A percentile compares a stretch with the other conserved stretches of the same genome.
Evolutionary conservation across 179 eudicot species (phyloP).

Genomic region (Silene vulgaris): DNA sequence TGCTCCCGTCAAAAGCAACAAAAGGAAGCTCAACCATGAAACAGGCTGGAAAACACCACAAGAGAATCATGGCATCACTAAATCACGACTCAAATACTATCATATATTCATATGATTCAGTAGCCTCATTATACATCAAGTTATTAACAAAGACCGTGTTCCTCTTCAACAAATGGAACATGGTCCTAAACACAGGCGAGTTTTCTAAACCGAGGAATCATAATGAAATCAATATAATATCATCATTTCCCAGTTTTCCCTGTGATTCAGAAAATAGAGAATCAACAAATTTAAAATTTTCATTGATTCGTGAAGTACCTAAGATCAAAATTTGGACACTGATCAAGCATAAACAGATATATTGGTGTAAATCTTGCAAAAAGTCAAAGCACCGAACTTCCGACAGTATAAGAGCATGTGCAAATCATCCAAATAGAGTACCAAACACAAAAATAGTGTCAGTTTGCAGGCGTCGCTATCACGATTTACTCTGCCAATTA

Average conservation of each 20-base stretch:
- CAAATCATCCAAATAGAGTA: not conserved
- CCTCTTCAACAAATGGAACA: not conserved
- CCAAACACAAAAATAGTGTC: not conserved
- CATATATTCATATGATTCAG: not conserved
- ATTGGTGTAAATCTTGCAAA: too few relatives aligned
- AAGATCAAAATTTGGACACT: too few relatives aligned
- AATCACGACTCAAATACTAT: not conserved
- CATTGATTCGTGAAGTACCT: not conserved
- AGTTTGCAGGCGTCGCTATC: not conserved
- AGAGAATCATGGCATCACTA: conserved; percentile 15
- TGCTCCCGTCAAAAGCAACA: conserved; percentile 77
- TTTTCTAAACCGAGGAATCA: not conserved
- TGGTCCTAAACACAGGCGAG: too few relatives aligned
- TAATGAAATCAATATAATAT: not conserved
- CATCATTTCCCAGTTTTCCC: not conserved
- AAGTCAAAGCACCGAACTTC: too few relatives aligned
- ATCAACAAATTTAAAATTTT: not conserved
- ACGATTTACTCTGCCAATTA: too few relatives aligned
- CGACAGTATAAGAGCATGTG: not conserved
- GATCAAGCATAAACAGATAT: too few relatives aligned
- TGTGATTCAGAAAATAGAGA: not conserved
- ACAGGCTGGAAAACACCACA: conserved; percentile 60
- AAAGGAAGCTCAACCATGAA: conserved; percentile 91
- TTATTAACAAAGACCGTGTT: not conserved
- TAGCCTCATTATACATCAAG: not conserved